These are phyloP conservation scores for Leishmania martiniquensis DNA, from an alignment of 208 protist genomes.

Conservation along the genomic window DNA sequence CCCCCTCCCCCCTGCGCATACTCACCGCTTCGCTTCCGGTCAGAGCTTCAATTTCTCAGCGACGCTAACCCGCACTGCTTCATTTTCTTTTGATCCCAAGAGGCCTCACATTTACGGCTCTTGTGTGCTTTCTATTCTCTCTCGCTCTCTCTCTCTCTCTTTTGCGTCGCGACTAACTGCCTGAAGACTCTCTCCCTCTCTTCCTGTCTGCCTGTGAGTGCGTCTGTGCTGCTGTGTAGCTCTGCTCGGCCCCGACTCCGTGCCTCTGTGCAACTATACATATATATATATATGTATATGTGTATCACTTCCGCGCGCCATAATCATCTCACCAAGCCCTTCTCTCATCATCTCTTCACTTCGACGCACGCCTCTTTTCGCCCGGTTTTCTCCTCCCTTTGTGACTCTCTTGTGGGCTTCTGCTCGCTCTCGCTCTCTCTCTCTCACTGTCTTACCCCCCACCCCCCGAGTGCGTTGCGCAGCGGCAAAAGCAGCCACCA, in stretches of 20 bases:
- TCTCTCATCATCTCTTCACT: not conserved
- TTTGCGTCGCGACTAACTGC: not conserved
- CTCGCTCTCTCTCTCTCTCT: not conserved
- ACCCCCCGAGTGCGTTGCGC: too few species aligned
- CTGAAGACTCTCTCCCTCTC: not conserved
- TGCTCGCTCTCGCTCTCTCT: not conserved
- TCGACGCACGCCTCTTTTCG: not conserved
- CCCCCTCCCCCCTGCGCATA: not conserved
- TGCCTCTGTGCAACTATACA: not conserved
- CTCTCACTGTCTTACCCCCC: too few species aligned
- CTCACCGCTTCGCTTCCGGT: not conserved
- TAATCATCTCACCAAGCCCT: not conserved
- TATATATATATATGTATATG: not conserved
- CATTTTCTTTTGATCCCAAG: not conserved
- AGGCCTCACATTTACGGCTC: not conserved
- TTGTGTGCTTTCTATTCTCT: not conserved
- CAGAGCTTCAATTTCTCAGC: not conserved
- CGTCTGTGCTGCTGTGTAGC: not conserved
- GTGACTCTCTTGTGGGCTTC: not conserved
- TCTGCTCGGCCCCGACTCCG: not conserved
- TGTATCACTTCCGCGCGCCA: not conserved
- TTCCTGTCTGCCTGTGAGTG: conserved; percentile 5
- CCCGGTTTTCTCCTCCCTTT: too few species aligned
- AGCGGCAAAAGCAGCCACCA: too few species aligned
- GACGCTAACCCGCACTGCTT: not conserved